These are phyloP conservation scores for Auriculariales sp. DNA, from an alignment of 768 basidiomycete genomes.

Conservation along the genomic window DNA sequence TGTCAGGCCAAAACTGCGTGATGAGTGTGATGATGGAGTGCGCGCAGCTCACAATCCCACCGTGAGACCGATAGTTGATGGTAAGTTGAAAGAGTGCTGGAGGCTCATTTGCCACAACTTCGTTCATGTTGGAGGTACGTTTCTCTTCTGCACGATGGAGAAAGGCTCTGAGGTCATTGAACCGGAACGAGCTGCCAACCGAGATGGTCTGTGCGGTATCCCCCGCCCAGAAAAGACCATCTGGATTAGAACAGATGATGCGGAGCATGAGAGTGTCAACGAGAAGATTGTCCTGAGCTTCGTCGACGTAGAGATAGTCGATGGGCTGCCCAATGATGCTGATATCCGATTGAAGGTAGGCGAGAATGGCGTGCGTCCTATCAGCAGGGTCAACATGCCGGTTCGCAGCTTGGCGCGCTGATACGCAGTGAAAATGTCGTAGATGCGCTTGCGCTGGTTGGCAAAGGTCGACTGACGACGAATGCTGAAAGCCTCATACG, in stretches of 20 bases:
- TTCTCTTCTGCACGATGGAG: slow-evolving; percentile 45
- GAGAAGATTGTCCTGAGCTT: slow-evolving; percentile 58
- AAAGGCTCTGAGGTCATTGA: slow-evolving; percentile 57
- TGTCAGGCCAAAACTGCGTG: slow-evolving; percentile 42
- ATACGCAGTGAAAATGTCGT: slow-evolving; percentile 40
- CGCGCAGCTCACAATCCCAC: slow-evolving; percentile 62
- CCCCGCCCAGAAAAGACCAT: slow-evolving; percentile 66
- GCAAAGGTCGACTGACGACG: slow-evolving; percentile 43
- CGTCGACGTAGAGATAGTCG: slow-evolving; percentile 53
- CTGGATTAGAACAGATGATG: slow-evolving; percentile 42
- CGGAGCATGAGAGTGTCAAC: slow-evolving; percentile 54
- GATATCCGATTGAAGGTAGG: slow-evolving; percentile 15
- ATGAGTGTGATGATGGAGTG: slow-evolving; percentile 51
- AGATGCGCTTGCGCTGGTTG: slow-evolving; percentile 26
- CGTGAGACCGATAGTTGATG: slow-evolving; percentile 56
- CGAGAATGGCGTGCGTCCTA: slow-evolving; percentile 40
- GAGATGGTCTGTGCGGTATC: slow-evolving; percentile 72
- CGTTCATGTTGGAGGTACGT: slow-evolving; percentile 1
- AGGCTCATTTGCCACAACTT: not conserved
- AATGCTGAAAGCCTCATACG: slow-evolving; percentile 34
- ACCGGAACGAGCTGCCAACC: slow-evolving; percentile 55
- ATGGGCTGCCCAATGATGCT: slow-evolving; percentile 26
- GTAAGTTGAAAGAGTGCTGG: slow-evolving; percentile 34
- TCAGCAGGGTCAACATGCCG: slow-evolving; percentile 45
- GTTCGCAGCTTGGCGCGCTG: slow-evolving; percentile 25